Evolutionary conservation across 768 basidiomycete genomes (phyloP), one percentile per base, ranked within the genome.

Genomic region (Pisolithus orientalis): DNA sequence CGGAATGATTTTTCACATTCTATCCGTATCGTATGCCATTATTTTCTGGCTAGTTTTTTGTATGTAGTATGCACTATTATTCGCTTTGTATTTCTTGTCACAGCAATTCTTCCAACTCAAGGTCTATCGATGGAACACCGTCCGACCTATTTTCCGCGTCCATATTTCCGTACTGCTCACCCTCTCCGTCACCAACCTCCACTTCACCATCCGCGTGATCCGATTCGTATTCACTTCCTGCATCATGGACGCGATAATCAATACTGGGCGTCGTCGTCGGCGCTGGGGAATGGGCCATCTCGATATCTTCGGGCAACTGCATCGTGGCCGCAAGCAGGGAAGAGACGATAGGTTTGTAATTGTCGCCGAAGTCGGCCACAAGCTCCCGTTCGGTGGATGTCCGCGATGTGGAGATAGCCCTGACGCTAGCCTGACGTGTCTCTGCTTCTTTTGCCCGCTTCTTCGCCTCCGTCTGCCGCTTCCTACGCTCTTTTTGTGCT

Each of bases 211-310:
- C 72, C 43, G 67, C n/a, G 42, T 34, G 46, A 44, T 81, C 82
- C 0, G 82, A 79, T 49, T 78, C 80, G 52, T 83, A 82, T 27
- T 76, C 82, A 54, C 80, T 83, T 58, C 76, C 75, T 13, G 67
- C 70, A 34, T 76, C 77, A 28, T 70, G 75, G 24, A 54, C 25
- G 28, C 62, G 63, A 47, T 55, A 66, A 51, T 82, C 80, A 13
- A 72, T 71, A 52, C 74, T 77, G 24, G 82, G 82, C 11, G 70
- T 68, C 38, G 69, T 70, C 4, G 80, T 80, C 17, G 75, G 78
- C 28, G 77, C 76, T 31, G 80, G 80, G 1, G 80, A 82, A 53
- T 73, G 61, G 4, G 69, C 63, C 43, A 72, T 69, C 51, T 74
- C 70, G 25, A 60, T 51, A 3, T 62, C 67, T 24, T 66, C 61